Evolutionary conservation across 2,329 filamentous ascomycete species (phyloP).

Genomic region (Trichoderma simmonsii): DNA sequence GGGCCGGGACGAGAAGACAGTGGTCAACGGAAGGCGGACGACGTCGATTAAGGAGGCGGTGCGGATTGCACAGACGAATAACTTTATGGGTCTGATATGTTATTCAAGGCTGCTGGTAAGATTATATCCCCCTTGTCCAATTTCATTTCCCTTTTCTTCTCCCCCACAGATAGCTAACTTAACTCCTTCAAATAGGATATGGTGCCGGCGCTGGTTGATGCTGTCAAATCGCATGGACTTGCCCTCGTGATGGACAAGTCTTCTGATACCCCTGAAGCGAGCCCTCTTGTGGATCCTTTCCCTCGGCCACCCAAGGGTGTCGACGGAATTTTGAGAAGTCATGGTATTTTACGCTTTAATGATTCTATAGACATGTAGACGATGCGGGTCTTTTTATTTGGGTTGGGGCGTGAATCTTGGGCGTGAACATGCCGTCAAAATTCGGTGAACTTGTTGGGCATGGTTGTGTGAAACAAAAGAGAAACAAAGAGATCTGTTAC

Average conservation of each 20-base stretch:
- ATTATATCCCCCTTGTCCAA: no score
- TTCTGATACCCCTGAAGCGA: slow-evolving; percentile 47
- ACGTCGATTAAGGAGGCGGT: slow-evolving; percentile 94
- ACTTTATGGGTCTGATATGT: slow-evolving; percentile 96
- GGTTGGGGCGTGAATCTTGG: background rate
- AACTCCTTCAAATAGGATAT: slow-evolving; percentile 61
- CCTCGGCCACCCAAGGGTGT: slow-evolving; percentile 71
- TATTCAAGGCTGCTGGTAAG: slow-evolving; percentile 80
- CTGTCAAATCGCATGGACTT: slow-evolving; percentile 90
- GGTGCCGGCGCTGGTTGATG: slow-evolving; percentile 86
- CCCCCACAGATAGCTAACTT: background rate
- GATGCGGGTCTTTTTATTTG: background rate
- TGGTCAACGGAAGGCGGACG: slow-evolving; percentile 65
- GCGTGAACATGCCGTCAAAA: background rate
- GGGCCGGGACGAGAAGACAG: slow-evolving; percentile 55
- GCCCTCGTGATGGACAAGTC: slow-evolving; percentile 89
- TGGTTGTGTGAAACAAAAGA: background rate
- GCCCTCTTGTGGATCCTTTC: slow-evolving; percentile 48
- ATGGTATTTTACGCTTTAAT: slow-evolving; percentile 88
- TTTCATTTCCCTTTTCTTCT: no score
- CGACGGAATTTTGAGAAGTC: slow-evolving; percentile 79
- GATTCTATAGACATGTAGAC: slow-evolving; percentile 74
- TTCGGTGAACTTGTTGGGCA: background rate
- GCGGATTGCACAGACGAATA: slow-evolving; percentile 88
- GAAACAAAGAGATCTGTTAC: background rate